These are phyloP conservation scores for Capronia coronata DNA, from an alignment of 2,329 filamentous ascomycete species.

Conservation along the genomic window DNA sequence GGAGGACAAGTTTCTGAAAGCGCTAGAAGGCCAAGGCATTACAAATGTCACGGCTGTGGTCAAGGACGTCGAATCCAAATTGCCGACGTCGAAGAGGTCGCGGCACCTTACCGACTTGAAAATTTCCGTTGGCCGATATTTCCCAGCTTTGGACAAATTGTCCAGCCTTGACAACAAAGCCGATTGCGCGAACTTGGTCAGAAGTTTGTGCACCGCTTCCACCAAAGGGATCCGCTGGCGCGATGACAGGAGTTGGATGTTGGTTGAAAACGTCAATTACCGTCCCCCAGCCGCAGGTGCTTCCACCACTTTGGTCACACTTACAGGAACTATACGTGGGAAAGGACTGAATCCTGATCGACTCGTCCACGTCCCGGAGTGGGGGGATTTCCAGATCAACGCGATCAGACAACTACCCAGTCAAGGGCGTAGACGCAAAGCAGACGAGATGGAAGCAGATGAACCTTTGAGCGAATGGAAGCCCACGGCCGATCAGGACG, in stretches of 20 bases:
- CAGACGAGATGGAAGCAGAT: conserved; percentile 63
- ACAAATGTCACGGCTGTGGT: conserved; percentile 86
- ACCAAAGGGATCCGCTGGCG: conserved; percentile 95
- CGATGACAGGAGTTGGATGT: conserved; percentile 92
- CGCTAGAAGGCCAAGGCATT: conserved; percentile 87
- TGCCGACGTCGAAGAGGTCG: conserved; percentile 69
- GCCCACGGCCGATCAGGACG: conserved; percentile 74
- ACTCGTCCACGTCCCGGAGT: conserved; percentile 83
- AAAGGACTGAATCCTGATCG: conserved; percentile 83
- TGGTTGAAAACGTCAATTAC: conserved; percentile 76
- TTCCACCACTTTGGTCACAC: conserved; percentile 52
- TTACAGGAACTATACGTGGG: conserved; percentile 82
- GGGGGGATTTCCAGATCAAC: conserved; percentile 87
- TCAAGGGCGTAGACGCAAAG: conserved; percentile 42
- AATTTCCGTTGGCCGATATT: conserved; percentile 90
- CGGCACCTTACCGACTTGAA: conserved; percentile 77
- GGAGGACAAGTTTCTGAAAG: conserved; percentile 77
- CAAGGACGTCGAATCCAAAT: conserved; percentile 68
- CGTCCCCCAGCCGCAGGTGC: conserved; percentile 48
- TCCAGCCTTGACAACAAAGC: conserved; percentile 82
- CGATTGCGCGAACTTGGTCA: conserved; percentile 83
- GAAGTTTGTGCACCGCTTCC: conserved; percentile 82
- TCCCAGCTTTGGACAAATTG: conserved; percentile 84
- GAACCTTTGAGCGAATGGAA: conserved; percentile 50
- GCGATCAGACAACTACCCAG: conserved; percentile 72